phyloP scores from a whole-genome alignment of 257 asterid species.

The Capsicum baccatum region DNA sequence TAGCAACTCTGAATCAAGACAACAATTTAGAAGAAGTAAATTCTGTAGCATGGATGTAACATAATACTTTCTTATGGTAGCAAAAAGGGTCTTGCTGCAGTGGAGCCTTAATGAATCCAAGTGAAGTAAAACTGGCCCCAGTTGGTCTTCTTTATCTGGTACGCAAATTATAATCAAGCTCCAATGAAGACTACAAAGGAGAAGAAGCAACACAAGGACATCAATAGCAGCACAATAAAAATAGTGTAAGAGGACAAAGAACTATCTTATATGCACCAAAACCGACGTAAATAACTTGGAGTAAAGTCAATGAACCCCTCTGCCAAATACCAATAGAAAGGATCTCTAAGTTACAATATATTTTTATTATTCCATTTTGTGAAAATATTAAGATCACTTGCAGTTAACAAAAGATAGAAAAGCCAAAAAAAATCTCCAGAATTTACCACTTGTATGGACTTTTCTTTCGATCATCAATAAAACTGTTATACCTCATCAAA shows the following conservation, averaged over 20 bases:
- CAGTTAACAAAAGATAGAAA: constrained; percentile 1
- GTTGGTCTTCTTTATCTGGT: constrained; percentile 75
- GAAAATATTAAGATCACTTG: background rate
- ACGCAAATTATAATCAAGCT: constrained; percentile 91
- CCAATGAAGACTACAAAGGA: constrained; percentile 78
- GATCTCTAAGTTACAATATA: background rate
- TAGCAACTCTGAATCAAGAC: constrained; percentile 15
- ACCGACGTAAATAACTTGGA: background rate
- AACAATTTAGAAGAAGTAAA: constrained; percentile 5
- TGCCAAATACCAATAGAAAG: background rate
- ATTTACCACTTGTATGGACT: constrained; percentile 15
- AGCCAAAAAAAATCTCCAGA: background rate
- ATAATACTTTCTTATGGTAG: constrained; percentile 68
- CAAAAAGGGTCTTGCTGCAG: constrained; percentile 59
- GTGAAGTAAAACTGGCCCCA: constrained; percentile 78
- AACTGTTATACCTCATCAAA: background rate
- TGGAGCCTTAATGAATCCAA: constrained; percentile 90
- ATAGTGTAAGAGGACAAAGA: background rate
- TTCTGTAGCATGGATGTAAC: constrained; percentile 20
- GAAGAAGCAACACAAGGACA: constrained; percentile 30
- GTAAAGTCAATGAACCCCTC: background rate
- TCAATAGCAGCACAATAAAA: constrained; percentile 1
- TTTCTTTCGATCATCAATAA: background rate
- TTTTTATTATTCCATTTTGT: background rate
- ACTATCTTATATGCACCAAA: background rate